Evolutionary conservation across 139 green algal species (phyloP).

Genomic region (Coelastrella sp.): DNA sequence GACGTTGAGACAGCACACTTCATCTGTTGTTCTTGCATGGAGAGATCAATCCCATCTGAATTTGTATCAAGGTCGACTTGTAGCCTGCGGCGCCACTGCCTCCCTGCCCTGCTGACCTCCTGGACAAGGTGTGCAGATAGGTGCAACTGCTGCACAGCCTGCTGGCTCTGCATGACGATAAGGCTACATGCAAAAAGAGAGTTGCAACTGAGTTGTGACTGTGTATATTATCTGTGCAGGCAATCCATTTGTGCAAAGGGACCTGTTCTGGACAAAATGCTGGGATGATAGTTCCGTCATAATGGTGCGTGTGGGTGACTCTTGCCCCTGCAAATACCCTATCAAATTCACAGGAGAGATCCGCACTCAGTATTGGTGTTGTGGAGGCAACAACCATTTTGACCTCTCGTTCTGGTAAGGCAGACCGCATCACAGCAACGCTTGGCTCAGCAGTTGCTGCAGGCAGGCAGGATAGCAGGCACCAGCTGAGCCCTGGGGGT

Average conservation of each 20-base stretch:
- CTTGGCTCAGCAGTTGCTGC: no score
- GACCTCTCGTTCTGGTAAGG: slow-evolving; percentile 31
- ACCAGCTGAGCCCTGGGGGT: no score
- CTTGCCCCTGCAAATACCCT: slow-evolving; percentile 32
- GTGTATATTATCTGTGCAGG: background rate
- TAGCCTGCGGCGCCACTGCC: no score
- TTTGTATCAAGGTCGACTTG: no score
- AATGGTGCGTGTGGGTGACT: slow-evolving; percentile 27
- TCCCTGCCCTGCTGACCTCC: no score
- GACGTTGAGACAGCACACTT: no score
- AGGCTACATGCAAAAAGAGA: background rate
- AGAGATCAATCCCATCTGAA: no score
- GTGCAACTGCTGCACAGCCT: no score
- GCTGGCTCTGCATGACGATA: background rate
- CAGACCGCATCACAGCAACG: background rate
- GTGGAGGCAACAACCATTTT: slow-evolving; percentile 45
- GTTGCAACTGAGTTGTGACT: background rate
- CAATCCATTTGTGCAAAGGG: background rate
- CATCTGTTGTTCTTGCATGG: no score
- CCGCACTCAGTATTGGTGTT: slow-evolving; percentile 34
- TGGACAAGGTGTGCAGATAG: no score
- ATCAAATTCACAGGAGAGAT: slow-evolving; percentile 21
- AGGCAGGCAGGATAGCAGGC: no score
- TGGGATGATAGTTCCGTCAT: slow-evolving; percentile 26
- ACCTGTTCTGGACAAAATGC: slow-evolving; percentile 5